Conservation (phyloP, 176 grass and related monocot genomes). For the Oryza officinalis region DNA sequence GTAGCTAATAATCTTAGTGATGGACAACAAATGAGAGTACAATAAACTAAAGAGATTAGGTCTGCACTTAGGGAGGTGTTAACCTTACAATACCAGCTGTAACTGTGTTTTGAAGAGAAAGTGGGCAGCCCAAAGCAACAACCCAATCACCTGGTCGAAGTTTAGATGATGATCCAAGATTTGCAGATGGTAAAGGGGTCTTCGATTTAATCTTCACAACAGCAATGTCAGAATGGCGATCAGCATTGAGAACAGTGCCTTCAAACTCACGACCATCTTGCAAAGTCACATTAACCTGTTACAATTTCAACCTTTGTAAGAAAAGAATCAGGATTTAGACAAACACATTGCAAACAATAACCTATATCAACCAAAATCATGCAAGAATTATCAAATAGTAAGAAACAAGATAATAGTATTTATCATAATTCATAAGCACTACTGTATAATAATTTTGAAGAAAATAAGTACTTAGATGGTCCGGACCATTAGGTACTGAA, state of each 20-base stretch:
- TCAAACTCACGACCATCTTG: slow-evolving; percentile 84
- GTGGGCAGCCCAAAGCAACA: slow-evolving; percentile 74
- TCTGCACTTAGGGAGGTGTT: slow-evolving; percentile 8
- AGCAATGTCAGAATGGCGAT: slow-evolving; percentile 65
- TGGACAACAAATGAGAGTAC: slow-evolving; percentile 8
- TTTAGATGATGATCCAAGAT: slow-evolving; percentile 64
- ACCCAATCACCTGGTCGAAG: slow-evolving; percentile 80
- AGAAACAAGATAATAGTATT: slow-evolving; percentile 7
- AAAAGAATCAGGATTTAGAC: slow-evolving; percentile 18
- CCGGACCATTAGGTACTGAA: too few species aligned
- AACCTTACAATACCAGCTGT: slow-evolving; percentile 96
- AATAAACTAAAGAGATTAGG: slow-evolving; percentile 17
- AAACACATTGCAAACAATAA: slow-evolving; percentile 3
- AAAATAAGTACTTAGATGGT: neutral
- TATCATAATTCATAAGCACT: neutral
- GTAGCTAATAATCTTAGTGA: slow-evolving; percentile 1
- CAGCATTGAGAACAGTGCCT: slow-evolving; percentile 61
- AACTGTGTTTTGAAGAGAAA: slow-evolving; percentile 86
- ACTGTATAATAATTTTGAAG: neutral
- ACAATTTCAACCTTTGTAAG: slow-evolving; percentile 27
- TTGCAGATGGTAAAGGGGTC: slow-evolving; percentile 75
- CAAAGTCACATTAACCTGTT: slow-evolving; percentile 80
- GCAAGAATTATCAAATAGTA: neutral
- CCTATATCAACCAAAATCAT: neutral
- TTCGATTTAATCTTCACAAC: slow-evolving; percentile 85